Percentiles rank a stretch among this genome's conserved stretches.
These are phyloP conservation scores for Carpinus viminea DNA, from an alignment of 306 rosid genomes.

Conservation along the genomic window DNA sequence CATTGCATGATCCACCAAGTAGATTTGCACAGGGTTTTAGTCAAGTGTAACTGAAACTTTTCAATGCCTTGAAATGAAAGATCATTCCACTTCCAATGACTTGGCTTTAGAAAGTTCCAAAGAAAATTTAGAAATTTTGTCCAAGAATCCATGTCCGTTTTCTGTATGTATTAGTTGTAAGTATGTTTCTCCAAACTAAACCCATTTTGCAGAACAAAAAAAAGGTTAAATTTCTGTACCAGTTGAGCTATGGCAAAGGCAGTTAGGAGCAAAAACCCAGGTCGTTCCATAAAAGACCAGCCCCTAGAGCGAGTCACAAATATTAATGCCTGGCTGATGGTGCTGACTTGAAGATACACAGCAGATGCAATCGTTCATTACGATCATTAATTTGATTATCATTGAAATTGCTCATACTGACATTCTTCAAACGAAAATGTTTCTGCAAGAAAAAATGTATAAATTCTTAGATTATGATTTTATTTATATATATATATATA, in stretches of 20 bases:
- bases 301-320: constrained; percentile 71
- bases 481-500: background rate
- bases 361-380: constrained; percentile 52
- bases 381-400: background rate
- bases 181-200: background rate
- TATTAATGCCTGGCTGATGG: constrained; percentile 71
- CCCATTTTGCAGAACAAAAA: background rate
- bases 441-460: constrained; percentile 33
- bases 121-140: too few species aligned
- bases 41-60: too few species aligned
- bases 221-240: constrained; percentile 37
- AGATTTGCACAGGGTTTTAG: too few species aligned
- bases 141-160: background rate
- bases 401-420: constrained; percentile 18
- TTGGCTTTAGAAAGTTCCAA: too few species aligned
- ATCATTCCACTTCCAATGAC: too few species aligned
- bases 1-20: too few species aligned
- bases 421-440: constrained; percentile 37
- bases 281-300: constrained; percentile 74
- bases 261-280: constrained; percentile 55
- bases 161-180: background rate
- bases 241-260: constrained; percentile 69
- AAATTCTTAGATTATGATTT: background rate
- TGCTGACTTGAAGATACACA: constrained; percentile 74
- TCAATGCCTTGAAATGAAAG: too few species aligned